Conservation (phyloP, 768 basidiomycete genomes). For the Hirschioporus abietinus region DNA sequence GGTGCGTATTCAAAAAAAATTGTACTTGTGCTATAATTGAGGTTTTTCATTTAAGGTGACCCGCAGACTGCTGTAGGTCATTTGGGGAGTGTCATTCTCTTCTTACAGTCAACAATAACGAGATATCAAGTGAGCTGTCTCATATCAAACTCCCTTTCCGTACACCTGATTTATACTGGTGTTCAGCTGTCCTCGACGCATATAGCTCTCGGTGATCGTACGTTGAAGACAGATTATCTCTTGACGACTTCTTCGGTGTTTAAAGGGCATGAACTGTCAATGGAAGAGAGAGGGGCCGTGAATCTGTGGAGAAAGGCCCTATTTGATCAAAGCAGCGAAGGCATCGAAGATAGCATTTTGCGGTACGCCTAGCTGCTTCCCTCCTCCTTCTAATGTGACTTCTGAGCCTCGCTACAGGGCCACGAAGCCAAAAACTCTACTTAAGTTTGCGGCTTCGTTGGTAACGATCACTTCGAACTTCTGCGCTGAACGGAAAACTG, state of each 20-base stretch:
- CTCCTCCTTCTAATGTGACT: neutral
- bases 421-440: constrained; percentile 61
- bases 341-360: constrained; percentile 76
- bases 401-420: constrained; percentile 35
- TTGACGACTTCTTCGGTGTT: constrained; percentile 41
- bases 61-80: constrained; percentile 79
- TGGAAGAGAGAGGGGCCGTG: constrained; percentile 20
- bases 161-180: constrained; percentile 8
- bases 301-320: constrained; percentile 69
- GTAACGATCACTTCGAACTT: constrained; percentile 57
- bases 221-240: constrained; percentile 46
- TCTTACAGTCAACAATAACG: constrained; percentile 59
- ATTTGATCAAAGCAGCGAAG: constrained; percentile 72
- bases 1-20: constrained; percentile 38
- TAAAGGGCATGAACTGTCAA: constrained; percentile 30
- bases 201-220: constrained; percentile 41
- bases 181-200: constrained; percentile 44
- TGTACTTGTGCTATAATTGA: neutral
- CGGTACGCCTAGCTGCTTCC: constrained; percentile 33
- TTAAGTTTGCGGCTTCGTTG: constrained; percentile 63
- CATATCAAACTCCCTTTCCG: constrained; percentile 4
- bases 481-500: constrained; percentile 48
- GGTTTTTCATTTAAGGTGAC: constrained; percentile 46
- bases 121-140: constrained; percentile 51
- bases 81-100: constrained; percentile 74